phyloP scores from a whole-genome alignment of 1,284 basidiomycete genomes.

The Microbotryum lychnidis-dioicae region DNA sequence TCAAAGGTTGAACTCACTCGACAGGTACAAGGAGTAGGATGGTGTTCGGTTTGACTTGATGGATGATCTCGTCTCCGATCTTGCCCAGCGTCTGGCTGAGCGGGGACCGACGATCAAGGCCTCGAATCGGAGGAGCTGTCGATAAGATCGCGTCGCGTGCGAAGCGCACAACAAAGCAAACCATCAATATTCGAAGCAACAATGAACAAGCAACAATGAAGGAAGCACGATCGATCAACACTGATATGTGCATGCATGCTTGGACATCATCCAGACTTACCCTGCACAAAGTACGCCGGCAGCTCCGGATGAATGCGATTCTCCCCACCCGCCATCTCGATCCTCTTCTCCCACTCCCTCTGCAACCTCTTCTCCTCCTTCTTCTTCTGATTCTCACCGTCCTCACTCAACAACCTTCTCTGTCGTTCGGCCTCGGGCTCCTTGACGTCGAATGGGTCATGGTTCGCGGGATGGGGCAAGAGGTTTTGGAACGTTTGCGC shows the following conservation, averaged over 20 bases:
- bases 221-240: too few relatives aligned
- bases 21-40: conserved; percentile 13
- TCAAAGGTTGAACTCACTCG: conserved; percentile 1
- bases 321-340: conserved; percentile 14
- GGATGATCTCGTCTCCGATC: conserved; percentile 13
- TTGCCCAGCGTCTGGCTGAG: not conserved
- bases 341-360: conserved; percentile 15
- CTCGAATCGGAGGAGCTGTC: too few relatives aligned
- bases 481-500: conserved; percentile 10
- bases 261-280: too few relatives aligned
- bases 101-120: not conserved
- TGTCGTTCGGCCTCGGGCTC: conserved; percentile 22
- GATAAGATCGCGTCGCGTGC: too few relatives aligned
- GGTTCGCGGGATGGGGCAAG: conserved; percentile 8
- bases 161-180: too few relatives aligned
- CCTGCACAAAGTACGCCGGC: conserved; percentile 21
- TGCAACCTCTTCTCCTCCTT: conserved; percentile 22
- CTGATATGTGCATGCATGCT: too few relatives aligned
- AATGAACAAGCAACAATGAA: not conserved
- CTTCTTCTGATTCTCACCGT: conserved; percentile 19
- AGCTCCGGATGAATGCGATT: conserved; percentile 11
- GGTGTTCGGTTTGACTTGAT: conserved; percentile 6
- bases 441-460: conserved; percentile 14
- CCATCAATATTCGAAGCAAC: not conserved
- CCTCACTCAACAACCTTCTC: conserved; percentile 22